Evolutionary conservation across 495 filamentous ascomycete species (phyloP), one percentile per base, ranked within the genome.

Genomic region (Staphylotrichum longicolle): DNA sequence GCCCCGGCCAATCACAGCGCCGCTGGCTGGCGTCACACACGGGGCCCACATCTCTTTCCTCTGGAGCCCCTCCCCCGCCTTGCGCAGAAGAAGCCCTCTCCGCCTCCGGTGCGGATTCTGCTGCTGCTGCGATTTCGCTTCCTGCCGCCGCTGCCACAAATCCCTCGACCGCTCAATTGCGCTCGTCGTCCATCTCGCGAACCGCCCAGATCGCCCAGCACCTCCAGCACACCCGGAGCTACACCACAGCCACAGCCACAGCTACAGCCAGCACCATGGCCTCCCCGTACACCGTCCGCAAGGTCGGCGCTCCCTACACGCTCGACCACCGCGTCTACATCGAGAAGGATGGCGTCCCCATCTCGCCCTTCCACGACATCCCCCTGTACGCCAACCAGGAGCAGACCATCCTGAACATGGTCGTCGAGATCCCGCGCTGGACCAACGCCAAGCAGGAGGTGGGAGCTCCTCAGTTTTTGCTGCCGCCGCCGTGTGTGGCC

Each of bases 371-470:
- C 86, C 95, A 99, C 85, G 95, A 99, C 69, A 90, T 99, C 61
- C 95, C 95, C 45, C 88, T 99, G 70, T 98, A 90, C 68, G 94
- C 95, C 84, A 96, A 99, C 74, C 78, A 87, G 73, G 86, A 95
- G 80, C 83, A 96, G 83, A 95, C 87, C 68, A 76, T 99, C 70
- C 83, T 98, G 70, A 99, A 99, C 86, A 99, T 99, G 95, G 78
- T 99, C 54, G 95, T 98, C 63, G 95, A 98, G 86, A 96, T 98
- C 70, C 95, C 95, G 48, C 86, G 95, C 78, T 99, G 95, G 95
- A 96, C 93, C 75, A 99, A 99, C 80, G 95, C 88, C 68, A 99
- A 99, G 87, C 87, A 92, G 77, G 94, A 98, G 89, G 93, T 95
- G 80, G 9, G 49, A 2, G n/a, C 3, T 3, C 6, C 5, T 5